These are phyloP conservation scores for Colletotrichum limetticola DNA, from an alignment of 2,329 filamentous ascomycete genomes.

Conservation along the genomic window DNA sequence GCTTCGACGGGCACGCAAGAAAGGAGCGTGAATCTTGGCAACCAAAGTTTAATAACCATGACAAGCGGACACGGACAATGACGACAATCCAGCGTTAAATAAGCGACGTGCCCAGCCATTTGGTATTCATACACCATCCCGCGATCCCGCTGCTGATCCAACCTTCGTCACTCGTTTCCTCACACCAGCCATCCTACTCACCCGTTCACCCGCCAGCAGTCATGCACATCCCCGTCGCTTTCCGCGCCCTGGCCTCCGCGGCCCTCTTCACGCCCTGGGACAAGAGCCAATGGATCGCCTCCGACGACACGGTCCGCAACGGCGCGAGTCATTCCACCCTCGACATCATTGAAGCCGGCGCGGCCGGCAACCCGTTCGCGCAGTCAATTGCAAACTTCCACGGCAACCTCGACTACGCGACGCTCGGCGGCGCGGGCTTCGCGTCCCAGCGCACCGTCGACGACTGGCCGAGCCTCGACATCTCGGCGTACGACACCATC, in stretches of 20 bases:
- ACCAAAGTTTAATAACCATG: neutral
- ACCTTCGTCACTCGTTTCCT: neutral
- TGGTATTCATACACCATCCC: no score
- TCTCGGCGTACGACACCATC: conserved; percentile 72
- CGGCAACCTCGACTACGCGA: conserved; percentile 77
- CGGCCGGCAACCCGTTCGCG: conserved; percentile 33
- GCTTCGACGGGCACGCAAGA: neutral
- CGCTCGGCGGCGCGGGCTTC: conserved; percentile 84
- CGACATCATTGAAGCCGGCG: conserved; percentile 42
- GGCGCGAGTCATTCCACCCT: conserved; percentile 71
- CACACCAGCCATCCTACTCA: neutral
- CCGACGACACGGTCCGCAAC: conserved; percentile 81
- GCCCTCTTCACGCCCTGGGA: conserved; percentile 64
- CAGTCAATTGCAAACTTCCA: conserved; percentile 65
- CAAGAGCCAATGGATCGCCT: conserved; percentile 70
- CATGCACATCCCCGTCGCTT: conserved; percentile 22
- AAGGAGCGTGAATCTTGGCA: neutral
- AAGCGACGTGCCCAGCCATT: neutral
- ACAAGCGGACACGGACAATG: neutral
- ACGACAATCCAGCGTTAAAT: neutral
- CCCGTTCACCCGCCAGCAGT: neutral
- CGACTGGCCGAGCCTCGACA: conserved; percentile 67
- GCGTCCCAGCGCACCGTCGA: conserved; percentile 79
- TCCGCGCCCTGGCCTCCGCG: conserved; percentile 13
- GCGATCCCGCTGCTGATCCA: neutral